Conservation (phyloP, 2,329 filamentous ascomycete species). For the Drechslera avenae region DNA sequence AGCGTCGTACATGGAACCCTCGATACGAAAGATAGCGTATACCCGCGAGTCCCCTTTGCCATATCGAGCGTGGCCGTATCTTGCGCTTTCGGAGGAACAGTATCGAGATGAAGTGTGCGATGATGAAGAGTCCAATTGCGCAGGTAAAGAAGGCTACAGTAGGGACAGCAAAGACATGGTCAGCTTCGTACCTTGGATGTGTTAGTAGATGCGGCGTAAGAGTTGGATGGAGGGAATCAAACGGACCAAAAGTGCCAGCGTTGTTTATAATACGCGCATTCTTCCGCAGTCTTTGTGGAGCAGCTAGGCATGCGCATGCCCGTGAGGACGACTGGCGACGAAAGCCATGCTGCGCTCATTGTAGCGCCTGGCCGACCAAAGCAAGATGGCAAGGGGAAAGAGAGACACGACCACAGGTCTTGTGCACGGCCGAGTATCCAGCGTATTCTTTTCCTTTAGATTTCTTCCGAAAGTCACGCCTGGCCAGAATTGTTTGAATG, state of each 20-base stretch:
- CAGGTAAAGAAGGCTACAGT: slow-evolving; percentile 61
- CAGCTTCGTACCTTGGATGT: slow-evolving; percentile 55
- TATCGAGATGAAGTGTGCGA: slow-evolving; percentile 47
- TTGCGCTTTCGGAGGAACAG: slow-evolving; percentile 30
- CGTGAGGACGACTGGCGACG: slow-evolving; percentile 18
- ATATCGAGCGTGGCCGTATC: slow-evolving; percentile 8
- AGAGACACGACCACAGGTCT: too few relatives aligned
- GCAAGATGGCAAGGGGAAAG: neutral
- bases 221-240: neutral
- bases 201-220: neutral
- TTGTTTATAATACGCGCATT: slow-evolving; percentile 55
- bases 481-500: too few relatives aligned
- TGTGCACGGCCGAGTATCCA: too few relatives aligned
- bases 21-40: slow-evolving; percentile 39
- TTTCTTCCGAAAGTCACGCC: too few relatives aligned
- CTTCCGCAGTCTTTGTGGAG: slow-evolving; percentile 48
- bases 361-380: neutral
- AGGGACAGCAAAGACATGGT: slow-evolving; percentile 59
- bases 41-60: slow-evolving; percentile 20
- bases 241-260: slow-evolving; percentile 58
- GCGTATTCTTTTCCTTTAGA: too few relatives aligned
- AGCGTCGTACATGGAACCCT: slow-evolving; percentile 24
- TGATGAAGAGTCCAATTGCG: slow-evolving; percentile 55
- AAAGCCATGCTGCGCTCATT: slow-evolving; percentile 26
- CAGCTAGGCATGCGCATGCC: slow-evolving; percentile 31